Conservation (phyloP, 441 rosid genomes). For the Aleurites moluccanus region DNA sequence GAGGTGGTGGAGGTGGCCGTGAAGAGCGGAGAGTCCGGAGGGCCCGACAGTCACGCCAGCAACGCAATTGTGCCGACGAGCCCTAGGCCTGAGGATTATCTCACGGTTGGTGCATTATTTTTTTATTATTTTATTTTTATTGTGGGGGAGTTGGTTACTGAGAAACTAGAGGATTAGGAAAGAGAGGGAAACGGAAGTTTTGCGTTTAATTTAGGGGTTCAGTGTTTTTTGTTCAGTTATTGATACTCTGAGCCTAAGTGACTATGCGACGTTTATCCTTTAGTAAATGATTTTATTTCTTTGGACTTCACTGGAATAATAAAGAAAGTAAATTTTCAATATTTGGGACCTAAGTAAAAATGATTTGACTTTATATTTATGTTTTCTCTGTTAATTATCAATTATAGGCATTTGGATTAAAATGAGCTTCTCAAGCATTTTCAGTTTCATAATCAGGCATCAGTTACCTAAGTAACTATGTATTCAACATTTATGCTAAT, state of each 20-base stretch:
- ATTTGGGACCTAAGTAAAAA: too few relatives aligned
- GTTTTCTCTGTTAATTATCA: too few relatives aligned
- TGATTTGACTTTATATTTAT: too few relatives aligned
- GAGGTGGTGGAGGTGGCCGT: slow-evolving; percentile 44
- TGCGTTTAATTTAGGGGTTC: slow-evolving; percentile 5
- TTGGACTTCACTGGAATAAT: background rate
- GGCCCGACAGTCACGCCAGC: slow-evolving; percentile 51
- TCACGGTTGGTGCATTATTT: slow-evolving; percentile 55
- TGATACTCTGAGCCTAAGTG: background rate
- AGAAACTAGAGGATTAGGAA: background rate
- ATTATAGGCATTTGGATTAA: background rate
- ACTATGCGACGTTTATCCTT: background rate
- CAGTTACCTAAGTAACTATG: background rate
- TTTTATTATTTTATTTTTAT: background rate
- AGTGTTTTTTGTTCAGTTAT: background rate
- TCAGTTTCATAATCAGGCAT: background rate
- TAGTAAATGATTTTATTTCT: background rate
- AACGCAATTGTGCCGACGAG: slow-evolving; percentile 72
- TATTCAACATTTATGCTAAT: background rate
- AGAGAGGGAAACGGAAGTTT: slow-evolving; percentile 6
- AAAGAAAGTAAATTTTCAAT: too few relatives aligned
- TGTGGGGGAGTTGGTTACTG: slow-evolving; percentile 9
- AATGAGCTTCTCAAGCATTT: background rate
- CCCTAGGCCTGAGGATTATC: slow-evolving; percentile 87
- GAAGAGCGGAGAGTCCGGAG: slow-evolving; percentile 45